Evolutionary conservation across 345 rosid genomes (phyloP), one percentile per base, ranked within the genome.

Genomic region (Psidium guajava): DNA sequence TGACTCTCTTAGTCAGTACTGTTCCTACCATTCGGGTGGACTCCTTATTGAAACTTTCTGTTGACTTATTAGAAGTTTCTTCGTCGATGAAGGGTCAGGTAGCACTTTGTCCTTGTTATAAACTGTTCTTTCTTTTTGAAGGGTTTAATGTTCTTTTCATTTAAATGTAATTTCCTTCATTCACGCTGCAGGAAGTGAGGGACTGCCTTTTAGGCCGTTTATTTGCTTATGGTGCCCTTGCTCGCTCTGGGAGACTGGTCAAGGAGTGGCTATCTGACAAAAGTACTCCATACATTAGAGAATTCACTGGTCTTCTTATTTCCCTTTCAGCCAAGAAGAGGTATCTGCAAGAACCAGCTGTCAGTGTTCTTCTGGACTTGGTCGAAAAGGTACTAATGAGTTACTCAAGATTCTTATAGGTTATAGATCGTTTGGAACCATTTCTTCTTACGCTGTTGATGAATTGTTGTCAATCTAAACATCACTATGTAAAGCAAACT

Each of bases 81-180:
- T 92, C 99, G 11, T 93, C 99, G 12, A 94, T 93, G 99, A 98
- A 91, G 93, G 99, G 99, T 54, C 98, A 95, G 94, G 99, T 96
- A 87, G 59, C 95, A 87, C 85, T 50, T 58, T 82, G 40, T 87
- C 15, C 42, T 28, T n/a, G 64, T 44, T 83, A 69, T 16, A 20
- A 54, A 36, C 49, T 55, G 47, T 42, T 15, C 50, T 25, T 83
- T 42, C 32, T 61, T 32, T n/a, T 42, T 27, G 58, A 18, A 28
- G 21, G 24, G 27, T 82, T 86, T 15, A 77, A 32, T 36, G 85
- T 50, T 83, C 54, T 28, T 80, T 20, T 2, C 40, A 53, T 36
- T 22, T 82, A 81, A 58, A 52, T 55, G 50, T 84, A 83, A 73
- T 2, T 0, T 87, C 9, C 21, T 21, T 84, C 87, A 55, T 44